Evolutionary conservation across 768 basidiomycete genomes (phyloP).

Genomic region (Serendipita vermifera): DNA sequence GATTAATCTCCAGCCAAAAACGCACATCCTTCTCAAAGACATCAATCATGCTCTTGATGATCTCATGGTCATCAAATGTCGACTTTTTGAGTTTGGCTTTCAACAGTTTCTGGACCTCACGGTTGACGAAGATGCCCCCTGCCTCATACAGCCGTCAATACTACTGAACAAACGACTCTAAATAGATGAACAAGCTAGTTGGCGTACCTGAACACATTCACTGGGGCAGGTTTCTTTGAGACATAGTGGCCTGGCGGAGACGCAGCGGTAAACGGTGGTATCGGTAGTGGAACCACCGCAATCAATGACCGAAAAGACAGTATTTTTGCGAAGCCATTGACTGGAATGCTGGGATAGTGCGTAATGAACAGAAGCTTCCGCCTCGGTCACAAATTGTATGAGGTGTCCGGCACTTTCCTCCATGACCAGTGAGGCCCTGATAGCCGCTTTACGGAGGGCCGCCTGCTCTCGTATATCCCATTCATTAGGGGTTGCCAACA

Average conservation of each 20-base stretch:
- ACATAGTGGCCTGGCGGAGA: not conserved
- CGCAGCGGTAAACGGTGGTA: slow-evolving; percentile 3
- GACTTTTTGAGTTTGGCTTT: not conserved
- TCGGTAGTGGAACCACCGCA: slow-evolving; percentile 9
- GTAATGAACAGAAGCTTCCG: slow-evolving; percentile 11
- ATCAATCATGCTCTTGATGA: not conserved
- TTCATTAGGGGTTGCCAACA: slow-evolving; percentile 16
- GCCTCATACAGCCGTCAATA: not conserved
- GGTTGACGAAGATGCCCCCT: not conserved
- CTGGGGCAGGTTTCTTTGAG: not conserved
- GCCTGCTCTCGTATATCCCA: slow-evolving; percentile 8
- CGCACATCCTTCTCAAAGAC: not conserved
- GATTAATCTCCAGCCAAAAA: not conserved
- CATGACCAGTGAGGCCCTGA: not conserved
- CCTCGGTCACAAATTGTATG: slow-evolving; percentile 7
- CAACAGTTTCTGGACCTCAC: not conserved
- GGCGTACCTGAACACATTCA: slow-evolving; percentile 7
- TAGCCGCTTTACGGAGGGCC: not conserved
- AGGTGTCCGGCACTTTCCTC: not conserved
- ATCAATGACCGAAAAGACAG: not conserved
- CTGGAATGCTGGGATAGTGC: not conserved
- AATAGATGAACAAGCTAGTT: not conserved
- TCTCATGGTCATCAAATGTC: not conserved
- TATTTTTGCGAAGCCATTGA: not conserved
- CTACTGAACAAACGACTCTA: not conserved